Conservation (phyloP, 495 filamentous ascomycete genomes). For the Darksidea phi region DNA sequence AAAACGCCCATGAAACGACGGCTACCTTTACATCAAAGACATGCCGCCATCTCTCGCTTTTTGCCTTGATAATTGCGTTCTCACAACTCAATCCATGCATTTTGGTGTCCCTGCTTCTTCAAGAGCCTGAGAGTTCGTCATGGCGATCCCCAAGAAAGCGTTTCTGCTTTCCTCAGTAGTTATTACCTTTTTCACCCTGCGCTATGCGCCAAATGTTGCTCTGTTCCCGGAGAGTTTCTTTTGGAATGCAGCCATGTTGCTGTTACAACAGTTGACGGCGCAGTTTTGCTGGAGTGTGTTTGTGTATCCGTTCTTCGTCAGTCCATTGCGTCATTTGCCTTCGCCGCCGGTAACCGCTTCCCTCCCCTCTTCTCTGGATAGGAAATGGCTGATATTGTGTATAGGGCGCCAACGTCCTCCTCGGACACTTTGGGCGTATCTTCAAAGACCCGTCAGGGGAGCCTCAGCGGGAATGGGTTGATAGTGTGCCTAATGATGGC, state of each 20-base stretch:
- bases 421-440: constrained; percentile 60
- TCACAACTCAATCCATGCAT: too few relatives aligned
- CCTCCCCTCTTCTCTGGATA: not conserved
- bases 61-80: too few relatives aligned
- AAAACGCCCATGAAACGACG: too few relatives aligned
- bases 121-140: constrained; percentile 5
- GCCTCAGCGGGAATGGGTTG: constrained; percentile 65
- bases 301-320: constrained; percentile 67
- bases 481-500: constrained; percentile 78
- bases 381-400: not conserved
- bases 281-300: constrained; percentile 33
- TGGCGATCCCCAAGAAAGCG: constrained; percentile 23
- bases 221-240: constrained; percentile 6
- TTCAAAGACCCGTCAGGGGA: constrained; percentile 58
- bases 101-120: too few relatives aligned
- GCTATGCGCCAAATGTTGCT: constrained; percentile 13
- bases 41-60: not conserved
- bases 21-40: too few relatives aligned
- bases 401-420: constrained; percentile 48
- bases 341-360: constrained; percentile 39
- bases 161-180: constrained; percentile 15
- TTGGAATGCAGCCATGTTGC: constrained; percentile 23
- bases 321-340: constrained; percentile 49
- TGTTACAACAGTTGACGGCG: not conserved
- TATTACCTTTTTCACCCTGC: constrained; percentile 17